Base-by-base conservation (phyloP, 2,329 filamentous ascomycete species). In the Penicillium sp. region DNA sequence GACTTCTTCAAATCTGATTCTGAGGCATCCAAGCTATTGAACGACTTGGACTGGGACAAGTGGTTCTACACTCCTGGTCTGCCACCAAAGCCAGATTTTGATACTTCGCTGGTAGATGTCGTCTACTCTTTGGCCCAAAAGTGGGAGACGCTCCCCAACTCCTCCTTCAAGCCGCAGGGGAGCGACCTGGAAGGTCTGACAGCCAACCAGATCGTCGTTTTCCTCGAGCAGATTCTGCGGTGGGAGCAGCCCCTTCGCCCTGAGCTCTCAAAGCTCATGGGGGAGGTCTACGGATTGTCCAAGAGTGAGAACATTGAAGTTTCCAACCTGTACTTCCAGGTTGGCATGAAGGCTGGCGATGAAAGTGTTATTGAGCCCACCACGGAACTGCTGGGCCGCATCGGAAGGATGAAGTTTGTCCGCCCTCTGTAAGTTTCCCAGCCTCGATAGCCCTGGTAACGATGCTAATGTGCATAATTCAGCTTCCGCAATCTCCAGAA, bases 401-500 rank as follows among this genome's bases (percentile, higher is more conserved):
- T 96, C 23, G 94, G 94, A 12, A 80, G 94, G 52, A 97, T 99
- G 94, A 97, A 97, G 81, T 97, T 93, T 72, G 93, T 97, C 53
- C 81, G 93, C 44, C 90, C 93, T 21, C 74, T 97, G 66, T 96
- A 70, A 67, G 71, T 60, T 36, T 3, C 23, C 23, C 42, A 28
- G 21, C 9, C 18, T 41, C 18, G 18, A 18, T n/a, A n/a, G 6
- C 6, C 41, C 15, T 23, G 24, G 4, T 7, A 26, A 9, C 12
- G 28, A 21, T 42, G 45, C 61, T 66, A 54, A 68, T 43, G 23
- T 12, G 28, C 15, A 7, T 42, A 13, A 8, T 31, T 3, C 29
- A 74, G 72, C 57, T 78, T 87, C 76, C 82, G 87, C 56, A 81
- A 84, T 45, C 76, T 99, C 61, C 86, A 87, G 65, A 85, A 85